phyloP scores from a whole-genome alignment of 129 eudicot genomes.

The Lactuca sativa region DNA sequence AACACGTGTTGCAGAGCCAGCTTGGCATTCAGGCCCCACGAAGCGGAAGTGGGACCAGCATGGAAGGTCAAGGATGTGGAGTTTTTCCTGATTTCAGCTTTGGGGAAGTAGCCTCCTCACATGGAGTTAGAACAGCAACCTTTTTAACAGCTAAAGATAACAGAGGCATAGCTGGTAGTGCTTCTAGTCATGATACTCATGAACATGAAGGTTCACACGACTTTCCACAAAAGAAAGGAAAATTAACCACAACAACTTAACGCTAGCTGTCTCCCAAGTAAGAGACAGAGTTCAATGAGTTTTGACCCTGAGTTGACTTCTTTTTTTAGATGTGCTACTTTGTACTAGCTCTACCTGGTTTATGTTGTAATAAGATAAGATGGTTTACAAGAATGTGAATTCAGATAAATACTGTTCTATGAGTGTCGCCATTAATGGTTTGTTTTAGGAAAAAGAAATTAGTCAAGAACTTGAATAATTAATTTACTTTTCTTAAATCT shows the following conservation, averaged over 20 bases:
- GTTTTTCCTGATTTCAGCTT: constrained; percentile 29
- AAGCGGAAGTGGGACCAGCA: too few species aligned
- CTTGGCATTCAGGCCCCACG: too few species aligned
- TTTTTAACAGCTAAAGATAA: constrained; percentile 31
- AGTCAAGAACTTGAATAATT: not conserved
- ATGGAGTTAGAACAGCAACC: constrained; percentile 26
- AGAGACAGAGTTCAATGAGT: not conserved
- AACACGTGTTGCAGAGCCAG: too few species aligned
- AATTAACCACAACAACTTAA: constrained; percentile 25
- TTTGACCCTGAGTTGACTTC: constrained; percentile 27
- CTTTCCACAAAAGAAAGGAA: constrained; percentile 41
- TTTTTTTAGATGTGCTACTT: constrained; percentile 10
- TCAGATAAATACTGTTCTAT: constrained; percentile 23
- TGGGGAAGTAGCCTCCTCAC: constrained; percentile 31
- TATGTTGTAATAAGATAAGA: constrained; percentile 28
- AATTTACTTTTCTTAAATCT: constrained; percentile 13
- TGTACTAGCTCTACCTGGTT: constrained; percentile 8
- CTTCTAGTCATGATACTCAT: too few species aligned
- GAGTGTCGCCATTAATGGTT: not conserved
- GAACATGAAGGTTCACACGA: constrained; percentile 16
- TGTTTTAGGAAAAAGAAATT: not conserved
- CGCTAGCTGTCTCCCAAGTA: too few species aligned
- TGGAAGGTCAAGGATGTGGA: constrained; percentile 33
- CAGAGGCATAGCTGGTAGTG: not conserved
- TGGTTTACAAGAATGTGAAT: constrained; percentile 13